Evolutionary conservation across 441 rosid genomes (phyloP), one percentile per base, ranked within the genome.

Genomic region (Erodium trifolium): DNA sequence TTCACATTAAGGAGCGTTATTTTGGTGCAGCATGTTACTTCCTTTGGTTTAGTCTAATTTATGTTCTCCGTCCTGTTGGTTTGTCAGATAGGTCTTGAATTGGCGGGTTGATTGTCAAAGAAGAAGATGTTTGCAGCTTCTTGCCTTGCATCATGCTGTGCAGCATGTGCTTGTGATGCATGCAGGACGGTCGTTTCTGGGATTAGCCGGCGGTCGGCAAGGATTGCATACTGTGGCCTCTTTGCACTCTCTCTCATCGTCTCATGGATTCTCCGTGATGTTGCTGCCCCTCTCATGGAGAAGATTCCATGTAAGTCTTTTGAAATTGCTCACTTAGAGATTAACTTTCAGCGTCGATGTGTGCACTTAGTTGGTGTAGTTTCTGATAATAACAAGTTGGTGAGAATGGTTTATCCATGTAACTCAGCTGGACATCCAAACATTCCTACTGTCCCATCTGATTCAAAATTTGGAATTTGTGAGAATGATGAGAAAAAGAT

Each of bases 231-330:
- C 70, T 88, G 97, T 71, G 92, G 96, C 55, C 96, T 88, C 81
- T 92, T 90, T 76, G 94, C 89, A 5, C 91, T 92, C 63, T 90
- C 97, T 29, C 76, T 92, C 45, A 78, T 92, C 16, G 90, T 92
- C 68, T 85, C 97, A 19, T 88, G 93, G 97, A 92, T 92, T 72
- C 90, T 92, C 68, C 92, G 91, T 41, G 98, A 87, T 65, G 96
- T 92, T 35, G 96, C 97, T 59, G 97, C 98, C 70, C 99, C 97
- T 72, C 88, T 88, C 66, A 86, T 94, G 97, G 96, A 92, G 82
- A 86, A 88, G 74, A 72, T 94, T 45, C 99, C 99, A 70, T 90
- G 99, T 92, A 85, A 88, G 92, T 59, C 11, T 41, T 43, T 41
- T 13, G 1, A 41, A 41, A 41, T 8, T 41, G 45, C 45, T 41